Base-by-base conservation (phyloP, 257 asterid species). In the Jacaranda copaia region DNA sequence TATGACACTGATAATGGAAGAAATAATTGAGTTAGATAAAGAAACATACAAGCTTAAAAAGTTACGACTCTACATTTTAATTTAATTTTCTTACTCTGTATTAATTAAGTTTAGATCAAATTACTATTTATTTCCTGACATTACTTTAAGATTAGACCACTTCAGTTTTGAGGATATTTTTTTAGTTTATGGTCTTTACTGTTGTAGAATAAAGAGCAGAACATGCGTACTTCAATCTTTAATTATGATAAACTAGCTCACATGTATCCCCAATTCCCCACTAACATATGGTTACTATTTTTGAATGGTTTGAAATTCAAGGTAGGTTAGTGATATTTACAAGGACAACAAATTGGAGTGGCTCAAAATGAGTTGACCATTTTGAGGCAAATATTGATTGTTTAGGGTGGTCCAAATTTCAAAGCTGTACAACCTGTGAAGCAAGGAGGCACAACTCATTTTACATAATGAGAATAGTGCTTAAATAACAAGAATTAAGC, bases 161-260 rank as follows among this genome's bases (percentile, higher is more conserved):
- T 58, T 72, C 4, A 3, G 12, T 19, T 19, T 58, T 0, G 13
- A 1, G 8, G 60, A 1, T 53, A 57, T 19, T 40, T 20, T 53
- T 36, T 70, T 15, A 4, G 14, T 32, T 36, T 7, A 6, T 16
- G 12, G 18, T 46, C 38, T 45, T 59, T 73, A 60, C 77, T 51
- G 70, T 60, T 73, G 68, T 5, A 6, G 45, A 40, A 40, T 36
- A 18, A 15, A 70, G 65, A 13, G 38, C 5, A n/a, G n/a, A n/a
- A n/a, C n/a, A n/a, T n/a, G n/a, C n/a, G n/a, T n/a, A n/a, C n/a
- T n/a, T n/a, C n/a, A 35, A 53, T 71, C 10, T 18, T 60, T 32
- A 59, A 73, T 25, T 58, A 19, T 25, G 58, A 73, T 60, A 25
- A 59, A 45, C 38, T 43, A 15, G 69, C 5, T 16, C 68, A 45